Evolutionary conservation across 2,329 filamentous ascomycete genomes (phyloP).

Genomic region (Aspergillus quadrilineatus): DNA sequence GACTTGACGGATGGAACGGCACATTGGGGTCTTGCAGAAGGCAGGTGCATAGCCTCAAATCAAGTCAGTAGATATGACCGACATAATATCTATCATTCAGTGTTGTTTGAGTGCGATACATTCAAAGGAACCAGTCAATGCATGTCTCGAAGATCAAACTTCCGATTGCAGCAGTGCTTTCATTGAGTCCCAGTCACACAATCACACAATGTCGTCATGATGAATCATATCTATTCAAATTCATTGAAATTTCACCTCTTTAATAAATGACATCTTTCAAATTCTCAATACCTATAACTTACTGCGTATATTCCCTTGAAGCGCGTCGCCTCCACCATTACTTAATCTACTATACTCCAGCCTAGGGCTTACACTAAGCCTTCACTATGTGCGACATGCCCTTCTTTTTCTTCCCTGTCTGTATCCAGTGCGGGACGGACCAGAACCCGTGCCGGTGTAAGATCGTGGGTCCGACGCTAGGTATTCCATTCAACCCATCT

Average conservation of each 20-base stretch:
- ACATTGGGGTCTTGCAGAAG: neutral
- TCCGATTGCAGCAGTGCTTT: too few relatives aligned
- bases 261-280: neutral
- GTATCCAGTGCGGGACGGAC: constrained; percentile 57
- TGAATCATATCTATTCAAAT: constrained; percentile 18
- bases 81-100: too few relatives aligned
- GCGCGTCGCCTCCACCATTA: neutral
- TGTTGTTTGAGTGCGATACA: too few relatives aligned
- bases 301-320: neutral
- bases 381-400: constrained; percentile 37
- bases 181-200: too few relatives aligned
- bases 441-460: constrained; percentile 60
- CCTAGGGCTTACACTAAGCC: neutral
- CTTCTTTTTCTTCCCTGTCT: constrained; percentile 51
- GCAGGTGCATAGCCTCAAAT: neutral
- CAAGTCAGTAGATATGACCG: neutral
- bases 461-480: constrained; percentile 56
- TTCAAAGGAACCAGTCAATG: neutral
- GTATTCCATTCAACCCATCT: constrained; percentile 26
- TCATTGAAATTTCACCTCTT: neutral
- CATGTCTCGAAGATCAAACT: too few relatives aligned
- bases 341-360: neutral
- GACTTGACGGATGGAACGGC: too few relatives aligned
- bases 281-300: neutral
- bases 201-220: constrained; percentile 20